Evolutionary conservation across 2,329 filamentous ascomycete species (phyloP), one percentile per base, ranked within the genome.

Genomic region (Colletotrichum incanum): DNA sequence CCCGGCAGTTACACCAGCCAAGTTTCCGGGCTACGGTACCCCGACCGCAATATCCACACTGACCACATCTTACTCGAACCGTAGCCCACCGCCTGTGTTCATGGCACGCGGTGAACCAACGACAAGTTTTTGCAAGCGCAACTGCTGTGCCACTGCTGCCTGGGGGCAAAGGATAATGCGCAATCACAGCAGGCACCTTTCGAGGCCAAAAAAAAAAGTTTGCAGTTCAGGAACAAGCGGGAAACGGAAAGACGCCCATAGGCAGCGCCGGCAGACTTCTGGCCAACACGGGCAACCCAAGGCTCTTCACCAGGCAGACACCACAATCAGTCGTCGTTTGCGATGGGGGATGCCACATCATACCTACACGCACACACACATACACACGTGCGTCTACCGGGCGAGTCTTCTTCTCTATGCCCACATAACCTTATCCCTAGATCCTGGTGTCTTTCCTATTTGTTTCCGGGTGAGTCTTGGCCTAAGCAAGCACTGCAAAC

Each of bases 271-370:
- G 31, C 23, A 39, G 31, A 28, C 11, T 62, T 34, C 16, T 11
- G 4, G 59, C 28, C 41, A 34, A 47, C 12, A n/a, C 12, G 5
- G 26, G 28, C 26, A 47, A 18, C 20, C 5, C 18, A 11, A 16
- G 28, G 58, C 41, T 34, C 12, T 16, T 49, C 43, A 18, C 26
- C 34, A 63, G 60, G 60, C 47, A 52, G 23, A 41, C 60, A 28
- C 23, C 45, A 16, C 47, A 28, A 50, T 31, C 49, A 41, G 49
- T 28, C 45, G 20, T 14, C 31, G 23, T 16, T 50, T 11, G 47
- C 23, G 7, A 6, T 50, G 11, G 9, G 16, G n/a, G 3, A 8
- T 20, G 41, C 39, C 41, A 47, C 58, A 34, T 45, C 26, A 45
- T 23, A 11, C 54, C n/a, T 20, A 39, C 34, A 1, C 31, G 41